Percentiles rank a stretch among this genome's conserved stretches.
These are phyloP conservation scores for Venturia carpophila DNA, from an alignment of 2,329 filamentous ascomycete genomes.

Conservation along the genomic window DNA sequence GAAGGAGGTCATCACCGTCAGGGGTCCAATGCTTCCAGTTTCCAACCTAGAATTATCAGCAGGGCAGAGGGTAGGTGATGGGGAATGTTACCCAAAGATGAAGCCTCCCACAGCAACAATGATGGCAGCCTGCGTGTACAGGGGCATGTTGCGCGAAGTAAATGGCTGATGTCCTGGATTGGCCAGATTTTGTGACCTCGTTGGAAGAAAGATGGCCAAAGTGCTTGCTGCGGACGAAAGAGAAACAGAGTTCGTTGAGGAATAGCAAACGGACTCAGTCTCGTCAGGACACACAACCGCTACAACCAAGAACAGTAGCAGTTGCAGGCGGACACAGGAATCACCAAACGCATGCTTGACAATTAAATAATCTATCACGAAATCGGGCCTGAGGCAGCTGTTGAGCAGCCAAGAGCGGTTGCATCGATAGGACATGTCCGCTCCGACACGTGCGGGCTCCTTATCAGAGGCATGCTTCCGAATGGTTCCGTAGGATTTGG, in stretches of 20 bases:
- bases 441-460: background rate
- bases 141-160: slow-evolving; percentile 4
- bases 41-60: slow-evolving; percentile 22
- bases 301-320: background rate
- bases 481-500: background rate
- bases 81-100: slow-evolving; percentile 12
- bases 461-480: slow-evolving; percentile 2
- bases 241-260: background rate
- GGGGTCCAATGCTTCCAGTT: slow-evolving; percentile 51
- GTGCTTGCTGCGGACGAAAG: background rate
- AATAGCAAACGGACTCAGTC: background rate
- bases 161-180: background rate
- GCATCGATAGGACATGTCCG: background rate
- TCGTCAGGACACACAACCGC: background rate
- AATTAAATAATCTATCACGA: background rate
- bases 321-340: background rate
- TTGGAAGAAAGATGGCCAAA: background rate
- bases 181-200: background rate
- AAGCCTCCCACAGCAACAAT: slow-evolving; percentile 15
- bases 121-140: slow-evolving; percentile 8
- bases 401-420: background rate
- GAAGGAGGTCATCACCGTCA: slow-evolving; percentile 52
- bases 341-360: background rate
- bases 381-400: background rate
- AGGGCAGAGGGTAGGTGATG: background rate